Evolutionary conservation across 352 stramenopile species (phyloP), one percentile per base, ranked within the genome.

Genomic region (Phytophthora agathidicida): DNA sequence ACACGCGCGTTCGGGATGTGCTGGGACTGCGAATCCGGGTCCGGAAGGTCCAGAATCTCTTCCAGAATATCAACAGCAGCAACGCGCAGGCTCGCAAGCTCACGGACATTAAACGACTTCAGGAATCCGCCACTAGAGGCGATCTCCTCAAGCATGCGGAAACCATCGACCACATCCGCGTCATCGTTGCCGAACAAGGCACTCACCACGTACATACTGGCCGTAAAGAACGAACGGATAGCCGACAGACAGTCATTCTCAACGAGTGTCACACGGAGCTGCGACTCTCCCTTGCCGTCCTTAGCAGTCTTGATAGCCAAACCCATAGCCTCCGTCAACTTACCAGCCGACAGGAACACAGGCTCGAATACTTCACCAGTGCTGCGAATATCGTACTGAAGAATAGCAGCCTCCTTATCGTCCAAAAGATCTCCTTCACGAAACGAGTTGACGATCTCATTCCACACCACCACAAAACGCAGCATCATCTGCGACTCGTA

Each of bases 311-410:
- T 90, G 7, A 91, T 80, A 1, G 75, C 72, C 24, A 92, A 49
- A 13, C 77, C 63, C 63, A 95, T 80, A 0, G 84, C 86, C 53
- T 95, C 84, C 3, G 70, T 79, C n/a, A 95, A 58, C 58, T 94
- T 95, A 16, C 86, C 86, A 26, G 86, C 86, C 14, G 86, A 94
- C 19, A 95, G 52, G 52, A 95, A 95, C 3, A 95, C 84, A 0
- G 86, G 86, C 51, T 95, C 86, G 37, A 93, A 94, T 22, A 95
- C 86, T 58, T 93, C 83, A 6, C 86, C 86, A 10, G 86, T 92
- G 62, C 84, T 93, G 37, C 80, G 84, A 23, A 95, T 94, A 59
- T 94, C 82, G 47, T 92, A 92, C 60, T 92, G 82, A 28, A 92
- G 51, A 23, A 92, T 89, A 7, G 82, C 81, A 1, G 82, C 82